phyloP scores from a whole-genome alignment of 2,329 filamentous ascomycete species.

The Aspergillus sclerotialis region DNA sequence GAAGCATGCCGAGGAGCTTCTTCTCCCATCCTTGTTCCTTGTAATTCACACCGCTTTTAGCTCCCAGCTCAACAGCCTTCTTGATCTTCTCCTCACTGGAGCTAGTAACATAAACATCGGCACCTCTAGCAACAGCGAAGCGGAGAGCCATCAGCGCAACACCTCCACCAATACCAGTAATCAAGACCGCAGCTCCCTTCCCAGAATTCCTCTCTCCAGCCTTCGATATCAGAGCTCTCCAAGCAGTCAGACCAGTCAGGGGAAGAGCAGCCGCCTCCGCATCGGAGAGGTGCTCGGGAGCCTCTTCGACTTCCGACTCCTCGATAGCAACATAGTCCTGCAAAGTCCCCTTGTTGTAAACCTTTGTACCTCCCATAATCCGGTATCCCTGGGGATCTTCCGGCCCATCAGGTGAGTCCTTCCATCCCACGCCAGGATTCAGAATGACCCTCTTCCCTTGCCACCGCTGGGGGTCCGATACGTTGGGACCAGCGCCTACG shows the following conservation, averaged over 20 bases:
- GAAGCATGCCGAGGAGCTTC: slow-evolving; percentile 52
- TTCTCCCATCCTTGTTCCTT: slow-evolving; percentile 75
- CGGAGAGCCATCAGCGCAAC: slow-evolving; percentile 76
- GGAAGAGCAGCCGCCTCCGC: slow-evolving; percentile 78
- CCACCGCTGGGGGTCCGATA: slow-evolving; percentile 47
- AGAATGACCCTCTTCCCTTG: slow-evolving; percentile 66
- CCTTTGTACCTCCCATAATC: slow-evolving; percentile 51
- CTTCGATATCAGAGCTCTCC: slow-evolving; percentile 80
- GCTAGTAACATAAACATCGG: slow-evolving; percentile 75
- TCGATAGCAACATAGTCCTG: slow-evolving; percentile 66
- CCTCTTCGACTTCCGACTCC: slow-evolving; percentile 66
- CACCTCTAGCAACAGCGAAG: slow-evolving; percentile 68
- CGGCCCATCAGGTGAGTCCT: slow-evolving; percentile 61
- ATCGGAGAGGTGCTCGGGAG: slow-evolving; percentile 63
- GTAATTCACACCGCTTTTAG: slow-evolving; percentile 75
- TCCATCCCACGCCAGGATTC: slow-evolving; percentile 74
- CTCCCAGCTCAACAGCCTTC: slow-evolving; percentile 64
- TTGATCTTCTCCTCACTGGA: slow-evolving; percentile 68
- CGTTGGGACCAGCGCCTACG: slow-evolving; percentile 51
- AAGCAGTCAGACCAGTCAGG: slow-evolving; percentile 78
- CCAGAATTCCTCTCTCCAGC: slow-evolving; percentile 49
- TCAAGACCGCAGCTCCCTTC: slow-evolving; percentile 64
- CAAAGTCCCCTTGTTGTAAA: slow-evolving; percentile 61
- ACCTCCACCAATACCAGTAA: slow-evolving; percentile 90
- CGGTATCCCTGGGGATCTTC: slow-evolving; percentile 49